A percentile compares a stretch with the other conserved stretches of the same genome.
Evolutionary conservation across 2,329 filamentous ascomycete genomes (phyloP).

Genomic region (Alternaria novae-zelandiae): DNA sequence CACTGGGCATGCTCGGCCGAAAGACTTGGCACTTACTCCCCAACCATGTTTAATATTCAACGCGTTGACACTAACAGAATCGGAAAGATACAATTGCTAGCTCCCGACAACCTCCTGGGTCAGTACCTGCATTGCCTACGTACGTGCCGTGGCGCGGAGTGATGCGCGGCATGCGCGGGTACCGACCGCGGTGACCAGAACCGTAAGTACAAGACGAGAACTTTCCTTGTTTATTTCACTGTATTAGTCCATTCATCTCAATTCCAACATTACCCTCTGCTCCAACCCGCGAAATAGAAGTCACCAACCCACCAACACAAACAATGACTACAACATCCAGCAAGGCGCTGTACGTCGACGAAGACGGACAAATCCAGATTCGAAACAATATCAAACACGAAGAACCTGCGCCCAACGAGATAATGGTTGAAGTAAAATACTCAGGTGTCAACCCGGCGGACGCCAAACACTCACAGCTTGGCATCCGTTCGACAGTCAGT

Average conservation of each 20-base stretch:
- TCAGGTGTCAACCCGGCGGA: constrained; percentile 13
- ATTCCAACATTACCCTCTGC: not conserved
- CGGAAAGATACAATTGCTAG: no score
- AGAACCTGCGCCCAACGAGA: not conserved
- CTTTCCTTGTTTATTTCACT: not conserved
- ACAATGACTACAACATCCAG: not conserved
- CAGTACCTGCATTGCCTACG: not conserved
- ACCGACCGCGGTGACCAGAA: not conserved
- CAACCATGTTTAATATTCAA: not conserved
- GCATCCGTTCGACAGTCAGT: constrained; percentile 6
- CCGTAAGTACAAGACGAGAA: not conserved
- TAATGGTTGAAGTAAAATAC: not conserved
- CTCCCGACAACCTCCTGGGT: not conserved
- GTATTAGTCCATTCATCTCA: not conserved
- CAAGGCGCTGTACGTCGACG: not conserved
- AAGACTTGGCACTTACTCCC: not conserved
- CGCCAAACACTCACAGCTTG: constrained; percentile 7
- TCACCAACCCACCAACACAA: not conserved
- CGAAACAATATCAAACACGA: not conserved
- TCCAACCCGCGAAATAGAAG: not conserved
- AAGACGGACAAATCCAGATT: not conserved
- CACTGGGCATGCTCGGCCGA: not conserved
- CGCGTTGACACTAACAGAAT: not conserved
- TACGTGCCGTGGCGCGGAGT: not conserved
- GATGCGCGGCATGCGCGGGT: not conserved